phyloP scores from a whole-genome alignment of 768 basidiomycete genomes.

The Trametes cubensis region DNA sequence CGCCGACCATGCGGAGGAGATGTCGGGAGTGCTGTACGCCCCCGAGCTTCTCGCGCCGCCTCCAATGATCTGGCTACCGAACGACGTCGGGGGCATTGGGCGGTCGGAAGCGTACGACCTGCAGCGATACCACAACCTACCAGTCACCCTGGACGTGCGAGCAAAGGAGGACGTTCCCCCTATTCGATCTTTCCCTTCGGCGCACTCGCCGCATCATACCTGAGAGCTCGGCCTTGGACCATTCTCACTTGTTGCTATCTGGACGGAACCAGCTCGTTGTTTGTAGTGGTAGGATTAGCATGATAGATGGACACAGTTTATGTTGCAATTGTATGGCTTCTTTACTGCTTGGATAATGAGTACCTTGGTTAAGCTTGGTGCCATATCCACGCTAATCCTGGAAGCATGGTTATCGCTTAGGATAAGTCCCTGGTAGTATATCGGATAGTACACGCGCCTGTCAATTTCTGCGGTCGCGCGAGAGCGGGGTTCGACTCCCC shows the following conservation, averaged over 20 bases:
- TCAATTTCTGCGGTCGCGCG: conserved; percentile 29
- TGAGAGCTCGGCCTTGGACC: not conserved
- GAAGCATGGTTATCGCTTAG: not conserved
- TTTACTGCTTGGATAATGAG: not conserved
- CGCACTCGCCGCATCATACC: conserved; percentile 3
- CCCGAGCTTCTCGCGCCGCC: conserved; percentile 78
- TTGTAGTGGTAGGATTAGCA: conserved; percentile 1
- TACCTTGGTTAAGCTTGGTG: no score
- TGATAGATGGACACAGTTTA: not conserved
- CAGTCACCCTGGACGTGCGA: conserved; percentile 70
- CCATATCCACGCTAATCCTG: no score
- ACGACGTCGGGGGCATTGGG: conserved; percentile 74
- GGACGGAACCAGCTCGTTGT: no score
- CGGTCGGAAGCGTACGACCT: conserved; percentile 76
- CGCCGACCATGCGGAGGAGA: conserved; percentile 75
- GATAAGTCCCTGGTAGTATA: conserved; percentile 28
- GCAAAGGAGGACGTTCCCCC: conserved; percentile 53
- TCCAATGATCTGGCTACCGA: conserved; percentile 85
- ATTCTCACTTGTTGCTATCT: not conserved
- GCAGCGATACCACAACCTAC: conserved; percentile 70
- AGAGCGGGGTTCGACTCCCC: conserved; percentile 41
- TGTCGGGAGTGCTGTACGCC: conserved; percentile 78
- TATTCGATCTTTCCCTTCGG: conserved; percentile 28
- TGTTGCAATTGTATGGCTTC: conserved; percentile 3
- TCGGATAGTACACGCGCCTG: conserved; percentile 33